Conservation (phyloP, 805 yeast species). For the Saccharomyces cerevisiae region DNA sequence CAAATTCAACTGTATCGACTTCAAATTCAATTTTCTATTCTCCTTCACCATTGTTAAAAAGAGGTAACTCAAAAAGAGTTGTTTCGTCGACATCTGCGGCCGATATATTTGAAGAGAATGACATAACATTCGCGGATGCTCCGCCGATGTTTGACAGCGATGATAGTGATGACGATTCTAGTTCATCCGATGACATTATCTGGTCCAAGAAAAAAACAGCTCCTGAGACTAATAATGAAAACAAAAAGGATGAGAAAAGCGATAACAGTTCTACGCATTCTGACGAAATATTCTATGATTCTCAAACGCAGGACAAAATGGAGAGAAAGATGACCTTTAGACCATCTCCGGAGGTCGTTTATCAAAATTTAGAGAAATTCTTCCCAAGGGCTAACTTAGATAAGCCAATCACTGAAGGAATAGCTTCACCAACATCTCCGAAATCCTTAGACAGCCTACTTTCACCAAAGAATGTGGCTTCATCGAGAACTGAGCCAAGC, state of each 20-base stretch:
- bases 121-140: slow-evolving; percentile 64
- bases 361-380: slow-evolving; percentile 81
- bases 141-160: slow-evolving; percentile 53
- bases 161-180: slow-evolving; percentile 29
- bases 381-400: slow-evolving; percentile 92
- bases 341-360: slow-evolving; percentile 91
- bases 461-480: background rate
- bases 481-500: background rate
- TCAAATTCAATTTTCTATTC: slow-evolving; percentile 13
- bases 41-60: slow-evolving; percentile 23
- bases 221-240: background rate
- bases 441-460: slow-evolving; percentile 18
- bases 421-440: slow-evolving; percentile 52
- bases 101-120: slow-evolving; percentile 63
- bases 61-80: slow-evolving; percentile 28
- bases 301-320: background rate
- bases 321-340: slow-evolving; percentile 58
- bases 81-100: slow-evolving; percentile 31
- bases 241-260: background rate
- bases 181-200: slow-evolving; percentile 22
- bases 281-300: slow-evolving; percentile 8
- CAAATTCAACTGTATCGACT: slow-evolving; percentile 10
- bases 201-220: slow-evolving; percentile 13
- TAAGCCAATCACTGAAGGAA: slow-evolving; percentile 76
- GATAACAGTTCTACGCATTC: slow-evolving; percentile 3